A percentile compares a stretch with the other conserved stretches of the same genome.
These are phyloP conservation scores for Camellia sinensis DNA, from an alignment of 148 eudicot species.

Conservation along the genomic window DNA sequence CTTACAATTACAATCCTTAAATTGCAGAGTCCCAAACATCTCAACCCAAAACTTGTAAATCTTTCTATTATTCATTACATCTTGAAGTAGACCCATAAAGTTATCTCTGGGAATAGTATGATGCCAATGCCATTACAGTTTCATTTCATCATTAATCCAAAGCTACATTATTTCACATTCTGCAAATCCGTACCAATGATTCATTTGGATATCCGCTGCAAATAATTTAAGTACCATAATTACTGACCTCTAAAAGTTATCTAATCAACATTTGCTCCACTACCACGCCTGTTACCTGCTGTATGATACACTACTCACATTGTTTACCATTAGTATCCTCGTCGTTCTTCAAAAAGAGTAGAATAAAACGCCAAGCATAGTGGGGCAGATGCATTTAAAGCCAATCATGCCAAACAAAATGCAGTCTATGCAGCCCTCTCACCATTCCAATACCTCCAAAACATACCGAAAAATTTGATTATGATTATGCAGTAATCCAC, in stretches of 20 bases:
- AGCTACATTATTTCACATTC: background rate
- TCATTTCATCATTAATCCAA: background rate
- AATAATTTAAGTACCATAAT: background rate
- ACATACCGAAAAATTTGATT: background rate
- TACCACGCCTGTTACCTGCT: background rate
- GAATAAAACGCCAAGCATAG: background rate
- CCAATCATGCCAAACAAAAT: background rate
- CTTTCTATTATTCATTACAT: background rate
- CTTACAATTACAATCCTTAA: background rate
- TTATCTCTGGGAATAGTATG: background rate
- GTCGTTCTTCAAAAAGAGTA: too few species aligned
- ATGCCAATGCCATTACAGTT: background rate
- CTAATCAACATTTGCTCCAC: background rate
- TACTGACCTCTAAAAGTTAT: background rate
- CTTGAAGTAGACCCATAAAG: background rate
- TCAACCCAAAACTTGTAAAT: background rate
- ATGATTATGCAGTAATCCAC: too few species aligned
- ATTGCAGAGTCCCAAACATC: background rate
- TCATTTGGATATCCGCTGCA: background rate
- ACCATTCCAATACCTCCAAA: background rate
- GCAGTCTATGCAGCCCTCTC: background rate
- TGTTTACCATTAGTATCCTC: background rate
- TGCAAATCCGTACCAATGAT: background rate
- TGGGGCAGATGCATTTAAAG: conserved; percentile 1
- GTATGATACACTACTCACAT: background rate